A percentile compares a stretch with the other conserved stretches of the same genome.
Evolutionary conservation across 2,329 filamentous ascomycete species (phyloP).

Genomic region (Ophiostoma triangulosporum): DNA sequence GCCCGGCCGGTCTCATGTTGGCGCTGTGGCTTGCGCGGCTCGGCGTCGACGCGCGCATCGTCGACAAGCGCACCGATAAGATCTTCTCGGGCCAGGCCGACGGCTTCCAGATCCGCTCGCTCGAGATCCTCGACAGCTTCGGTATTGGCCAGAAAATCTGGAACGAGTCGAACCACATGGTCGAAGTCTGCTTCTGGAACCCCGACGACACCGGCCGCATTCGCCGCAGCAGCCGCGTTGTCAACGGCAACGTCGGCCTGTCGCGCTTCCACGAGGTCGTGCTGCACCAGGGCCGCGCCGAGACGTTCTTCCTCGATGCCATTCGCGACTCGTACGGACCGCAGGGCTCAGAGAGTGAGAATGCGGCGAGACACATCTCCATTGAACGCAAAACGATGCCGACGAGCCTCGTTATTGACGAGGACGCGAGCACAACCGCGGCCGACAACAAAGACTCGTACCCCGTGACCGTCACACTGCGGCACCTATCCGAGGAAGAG

Average conservation of each 20-base stretch:
- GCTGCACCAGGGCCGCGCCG: conserved; percentile 58
- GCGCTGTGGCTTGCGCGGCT: conserved; percentile 29
- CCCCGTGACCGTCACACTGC: conserved; percentile 43
- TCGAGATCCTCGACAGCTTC: conserved; percentile 64
- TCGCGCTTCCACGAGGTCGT: conserved; percentile 52
- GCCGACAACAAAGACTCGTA: conserved; percentile 31
- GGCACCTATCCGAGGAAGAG: conserved; percentile 40
- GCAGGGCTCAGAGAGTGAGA: not conserved
- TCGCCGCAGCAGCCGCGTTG: conserved; percentile 43
- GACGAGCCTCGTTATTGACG: conserved; percentile 35
- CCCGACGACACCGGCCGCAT: conserved; percentile 45
- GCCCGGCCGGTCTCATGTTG: conserved; percentile 28
- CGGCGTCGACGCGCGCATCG: conserved; percentile 27
- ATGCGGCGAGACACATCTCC: conserved; percentile 18
- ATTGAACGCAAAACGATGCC: conserved; percentile 46
- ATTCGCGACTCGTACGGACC: conserved; percentile 12
- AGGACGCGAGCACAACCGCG: conserved; percentile 23
- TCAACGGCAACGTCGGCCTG: conserved; percentile 48
- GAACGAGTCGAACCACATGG: conserved; percentile 54
- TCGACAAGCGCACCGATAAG: conserved; percentile 27
- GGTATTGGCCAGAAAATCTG: conserved; percentile 49
- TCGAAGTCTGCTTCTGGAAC: conserved; percentile 46
- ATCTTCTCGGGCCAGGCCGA: conserved; percentile 31
- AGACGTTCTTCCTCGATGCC: conserved; percentile 39
- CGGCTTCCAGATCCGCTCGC: conserved; percentile 44